phyloP scores from a whole-genome alignment of 371 early-diverging fungal species.

The Gilbertella persicaria region DNA sequence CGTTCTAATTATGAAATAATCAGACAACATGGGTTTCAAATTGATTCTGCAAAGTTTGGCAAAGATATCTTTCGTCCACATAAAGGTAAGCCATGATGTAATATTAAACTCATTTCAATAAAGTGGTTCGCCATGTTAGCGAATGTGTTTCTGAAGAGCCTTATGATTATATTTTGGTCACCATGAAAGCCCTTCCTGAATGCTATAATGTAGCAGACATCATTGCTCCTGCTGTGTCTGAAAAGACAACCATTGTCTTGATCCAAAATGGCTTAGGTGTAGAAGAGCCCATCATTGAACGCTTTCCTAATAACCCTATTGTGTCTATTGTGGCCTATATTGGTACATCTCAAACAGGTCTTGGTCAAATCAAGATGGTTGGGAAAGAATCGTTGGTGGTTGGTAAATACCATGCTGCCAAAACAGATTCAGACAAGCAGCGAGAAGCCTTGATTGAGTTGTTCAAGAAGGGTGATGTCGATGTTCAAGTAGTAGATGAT shows the following conservation, averaged over 20 bases:
- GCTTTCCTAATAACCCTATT: slow-evolving; percentile 71
- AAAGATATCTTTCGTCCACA: slow-evolving; percentile 63
- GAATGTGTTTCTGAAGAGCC: slow-evolving; percentile 42
- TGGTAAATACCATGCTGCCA: slow-evolving; percentile 34
- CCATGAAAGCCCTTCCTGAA: slow-evolving; percentile 77
- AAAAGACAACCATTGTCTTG: slow-evolving; percentile 68
- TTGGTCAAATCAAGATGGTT: slow-evolving; percentile 61
- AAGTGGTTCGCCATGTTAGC: slow-evolving; percentile 55
- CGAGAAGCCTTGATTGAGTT: slow-evolving; percentile 34
- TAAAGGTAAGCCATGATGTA: slow-evolving; percentile 34
- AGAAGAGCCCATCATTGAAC: slow-evolving; percentile 62
- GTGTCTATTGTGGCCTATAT: slow-evolving; percentile 77
- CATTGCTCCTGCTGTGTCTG: slow-evolving; percentile 63
- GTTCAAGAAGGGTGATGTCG: slow-evolving; percentile 58
- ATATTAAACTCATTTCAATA: background rate
- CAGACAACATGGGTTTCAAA: slow-evolving; percentile 61
- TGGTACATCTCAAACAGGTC: slow-evolving; percentile 64
- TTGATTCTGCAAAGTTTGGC: slow-evolving; percentile 68
- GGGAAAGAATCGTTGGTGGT: slow-evolving; percentile 36
- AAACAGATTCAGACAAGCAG: slow-evolving; percentile 25
- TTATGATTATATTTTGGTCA: slow-evolving; percentile 76
- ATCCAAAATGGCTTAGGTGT: slow-evolving; percentile 89
- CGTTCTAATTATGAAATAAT: slow-evolving; percentile 79
- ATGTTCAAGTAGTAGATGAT: slow-evolving; percentile 49
- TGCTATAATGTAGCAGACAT: slow-evolving; percentile 61